phyloP scores from a whole-genome alignment of 176 grass and related monocot species.

The Tuctoria greenei region DNA sequence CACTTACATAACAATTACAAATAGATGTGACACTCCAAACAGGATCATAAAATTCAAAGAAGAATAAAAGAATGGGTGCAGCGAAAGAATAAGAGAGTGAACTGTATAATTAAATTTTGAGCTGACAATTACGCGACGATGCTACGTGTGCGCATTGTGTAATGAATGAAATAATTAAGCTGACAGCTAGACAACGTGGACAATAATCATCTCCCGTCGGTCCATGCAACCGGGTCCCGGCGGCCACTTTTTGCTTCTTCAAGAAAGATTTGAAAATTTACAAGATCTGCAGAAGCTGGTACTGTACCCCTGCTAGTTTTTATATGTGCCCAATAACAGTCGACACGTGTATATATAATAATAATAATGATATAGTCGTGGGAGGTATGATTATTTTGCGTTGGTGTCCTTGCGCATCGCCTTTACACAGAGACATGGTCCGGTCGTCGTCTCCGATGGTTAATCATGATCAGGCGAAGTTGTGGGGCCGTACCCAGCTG shows the following conservation, averaged over 20 bases:
- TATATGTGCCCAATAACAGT: conserved; percentile 4
- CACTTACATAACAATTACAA: background rate
- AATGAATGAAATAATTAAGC: no score
- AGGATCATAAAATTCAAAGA: background rate
- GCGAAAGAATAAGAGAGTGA: background rate
- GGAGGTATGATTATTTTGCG: conserved; percentile 25
- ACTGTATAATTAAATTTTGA: background rate
- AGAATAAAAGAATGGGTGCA: background rate
- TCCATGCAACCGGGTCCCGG: background rate
- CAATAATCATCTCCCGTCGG: background rate
- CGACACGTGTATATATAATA: background rate
- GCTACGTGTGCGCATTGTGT: background rate
- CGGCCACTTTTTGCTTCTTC: conserved; percentile 7
- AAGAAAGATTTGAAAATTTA: conserved; percentile 41
- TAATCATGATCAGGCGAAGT: background rate
- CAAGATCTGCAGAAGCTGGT: conserved; percentile 24
- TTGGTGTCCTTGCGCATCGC: background rate
- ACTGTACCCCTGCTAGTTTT: conserved; percentile 9
- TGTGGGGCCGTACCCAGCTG: background rate
- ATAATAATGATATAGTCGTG: conserved; percentile 12
- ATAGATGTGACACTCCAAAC: background rate
- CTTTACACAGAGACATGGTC: background rate
- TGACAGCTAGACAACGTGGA: background rate
- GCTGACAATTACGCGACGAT: background rate
- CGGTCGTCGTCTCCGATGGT: conserved; percentile 22